These are phyloP conservation scores for Auriscalpium microsporum DNA, from an alignment of 768 basidiomycete species.

Conservation along the genomic window DNA sequence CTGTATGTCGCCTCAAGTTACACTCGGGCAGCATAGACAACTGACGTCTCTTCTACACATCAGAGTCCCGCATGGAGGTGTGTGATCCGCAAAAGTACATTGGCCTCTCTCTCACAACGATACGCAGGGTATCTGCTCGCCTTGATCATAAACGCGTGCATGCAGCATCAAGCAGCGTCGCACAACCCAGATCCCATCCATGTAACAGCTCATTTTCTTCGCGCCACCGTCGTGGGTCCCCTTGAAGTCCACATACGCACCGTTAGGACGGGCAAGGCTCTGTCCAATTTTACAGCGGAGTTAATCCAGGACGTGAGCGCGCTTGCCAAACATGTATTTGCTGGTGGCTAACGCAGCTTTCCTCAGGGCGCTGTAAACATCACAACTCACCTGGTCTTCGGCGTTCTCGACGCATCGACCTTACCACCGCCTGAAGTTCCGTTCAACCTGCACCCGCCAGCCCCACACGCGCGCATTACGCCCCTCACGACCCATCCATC, in stretches of 20 bases:
- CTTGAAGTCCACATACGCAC: conserved; percentile 41
- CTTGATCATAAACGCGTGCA: conserved; percentile 44
- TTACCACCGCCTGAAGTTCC: neutral
- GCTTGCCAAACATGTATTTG: neutral
- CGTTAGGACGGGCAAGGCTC: conserved; percentile 42
- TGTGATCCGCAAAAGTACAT: neutral
- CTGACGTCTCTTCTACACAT: neutral
- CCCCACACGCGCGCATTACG: conserved; percentile 1
- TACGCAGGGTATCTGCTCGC: conserved; percentile 50
- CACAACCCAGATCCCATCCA: conserved; percentile 50
- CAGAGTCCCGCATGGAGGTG: neutral
- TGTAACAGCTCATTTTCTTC: conserved; percentile 51
- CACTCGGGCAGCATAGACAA: neutral
- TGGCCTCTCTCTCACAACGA: neutral
- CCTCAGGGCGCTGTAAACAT: neutral
- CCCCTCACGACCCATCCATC: neutral
- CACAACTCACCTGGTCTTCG: neutral
- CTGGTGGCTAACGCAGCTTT: neutral
- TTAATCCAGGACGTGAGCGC: conserved; percentile 44
- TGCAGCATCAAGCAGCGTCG: conserved; percentile 39
- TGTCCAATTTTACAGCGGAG: conserved; percentile 51
- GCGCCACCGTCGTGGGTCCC: conserved; percentile 30
- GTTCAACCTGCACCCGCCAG: neutral
- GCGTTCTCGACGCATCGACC: neutral
- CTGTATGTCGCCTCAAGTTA: neutral